Base-by-base conservation (phyloP, 108 stramenopile species). In the Stephanodiscus minutulus region DNA sequence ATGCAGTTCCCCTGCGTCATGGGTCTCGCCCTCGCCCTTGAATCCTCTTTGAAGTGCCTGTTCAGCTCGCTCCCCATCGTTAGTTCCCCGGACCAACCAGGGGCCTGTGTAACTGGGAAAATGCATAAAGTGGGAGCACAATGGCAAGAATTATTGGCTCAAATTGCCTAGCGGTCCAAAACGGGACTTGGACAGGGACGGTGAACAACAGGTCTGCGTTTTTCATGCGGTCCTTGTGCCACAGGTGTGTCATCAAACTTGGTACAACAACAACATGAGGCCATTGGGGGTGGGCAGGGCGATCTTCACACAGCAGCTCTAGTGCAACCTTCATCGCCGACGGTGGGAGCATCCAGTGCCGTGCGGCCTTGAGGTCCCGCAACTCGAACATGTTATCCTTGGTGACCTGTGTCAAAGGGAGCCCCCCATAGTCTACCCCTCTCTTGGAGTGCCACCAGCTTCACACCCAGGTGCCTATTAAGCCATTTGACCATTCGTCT, bases 301-400 rank as follows among this genome's bases (percentile, higher is more conserved):
- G n/a, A n/a, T n/a, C n/a, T n/a, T n/a, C n/a, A n/a, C n/a, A n/a
- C n/a, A 67, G 55, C 13, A 67, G 52, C 20, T 67, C 66, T 12
- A 65, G 9, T 5, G 49, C 64, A 21, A 48, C 29, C n/a, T 22
- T 9, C 64, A 65, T 65, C 20, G 64, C 52, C 13, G 66, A 29
- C 3, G 50, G 66, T 2, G 66, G 66, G 33, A 53, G 66, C n/a
- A 54, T 50, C 66, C 66, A 67, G 20, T 53, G 52, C 31, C 52
- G 7, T 7, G 66, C 53, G 25, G 33, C 53, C 33, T 54, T 20
- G 5, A 67, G 17, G 4, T 53, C 31, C 3, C 53, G 52, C 28
- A 67, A 21, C 8, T 18, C 28, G 24, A 67, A 67, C 66, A 50
- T 55, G 39, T 67, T 53, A 20, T 55, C 66, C n/a, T 50, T 50